These are phyloP conservation scores for Penicillium lividum DNA, from an alignment of 495 filamentous ascomycete species.

Conservation along the genomic window DNA sequence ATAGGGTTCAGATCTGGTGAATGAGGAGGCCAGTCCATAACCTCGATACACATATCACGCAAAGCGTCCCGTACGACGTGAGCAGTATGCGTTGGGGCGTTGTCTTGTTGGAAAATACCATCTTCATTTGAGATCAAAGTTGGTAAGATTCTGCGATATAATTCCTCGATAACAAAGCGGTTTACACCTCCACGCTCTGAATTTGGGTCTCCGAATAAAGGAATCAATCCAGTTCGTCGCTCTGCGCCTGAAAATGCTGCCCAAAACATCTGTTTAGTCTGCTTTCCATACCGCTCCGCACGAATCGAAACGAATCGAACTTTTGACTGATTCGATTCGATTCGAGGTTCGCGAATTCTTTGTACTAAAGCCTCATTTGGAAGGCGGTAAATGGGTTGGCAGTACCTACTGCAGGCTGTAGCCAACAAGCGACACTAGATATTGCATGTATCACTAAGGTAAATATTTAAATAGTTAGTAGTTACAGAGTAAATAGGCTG, in stretches of 20 bases:
- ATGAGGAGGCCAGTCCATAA: conserved; percentile 27
- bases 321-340: no score
- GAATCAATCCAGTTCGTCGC: conserved; percentile 5
- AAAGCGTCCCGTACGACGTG: conserved; percentile 15
- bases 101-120: not conserved
- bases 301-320: not conserved
- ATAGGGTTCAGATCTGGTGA: conserved; percentile 36
- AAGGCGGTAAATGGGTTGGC: no score
- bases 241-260: conserved; percentile 7
- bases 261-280: conserved; percentile 10
- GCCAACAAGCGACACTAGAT: no score
- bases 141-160: no score
- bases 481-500: no score
- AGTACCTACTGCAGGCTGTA: no score
- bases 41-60: conserved; percentile 16
- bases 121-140: conserved; percentile 1
- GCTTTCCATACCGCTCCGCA: not conserved
- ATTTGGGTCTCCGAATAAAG: conserved; percentile 1
- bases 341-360: no score
- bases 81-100: conserved; percentile 15
- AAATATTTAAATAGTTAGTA: no score
- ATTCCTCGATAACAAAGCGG: conserved; percentile 1
- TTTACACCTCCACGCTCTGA: conserved; percentile 1
- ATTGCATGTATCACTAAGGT: no score
- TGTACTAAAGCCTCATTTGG: no score